A percentile compares a stretch with the other conserved stretches of the same genome.
Evolutionary conservation across 169 alveolate species (phyloP).

Genomic region (Condylostoma magnum): DNA sequence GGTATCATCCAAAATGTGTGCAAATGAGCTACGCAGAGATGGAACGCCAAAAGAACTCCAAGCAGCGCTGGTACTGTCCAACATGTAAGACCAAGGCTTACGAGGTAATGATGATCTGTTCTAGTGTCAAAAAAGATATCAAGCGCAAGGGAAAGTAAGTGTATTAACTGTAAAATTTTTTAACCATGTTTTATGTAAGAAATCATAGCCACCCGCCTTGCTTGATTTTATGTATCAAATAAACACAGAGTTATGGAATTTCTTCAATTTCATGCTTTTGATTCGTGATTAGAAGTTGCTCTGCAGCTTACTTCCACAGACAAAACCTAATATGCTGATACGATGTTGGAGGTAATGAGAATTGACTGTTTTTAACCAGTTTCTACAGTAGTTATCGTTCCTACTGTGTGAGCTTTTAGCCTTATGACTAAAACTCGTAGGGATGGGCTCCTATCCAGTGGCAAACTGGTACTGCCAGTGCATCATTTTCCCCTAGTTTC

Average conservation of each 20-base stretch:
- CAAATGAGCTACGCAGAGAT: slow-evolving; percentile 9
- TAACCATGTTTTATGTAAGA: too few species aligned
- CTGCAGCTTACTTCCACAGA: background rate
- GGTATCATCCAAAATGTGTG: slow-evolving; percentile 31
- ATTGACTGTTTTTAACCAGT: background rate
- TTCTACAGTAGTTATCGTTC: slow-evolving; percentile 7
- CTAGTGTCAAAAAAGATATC: too few species aligned
- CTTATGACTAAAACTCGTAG: background rate
- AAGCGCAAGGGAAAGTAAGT: too few species aligned
- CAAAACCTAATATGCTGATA: slow-evolving; percentile 14
- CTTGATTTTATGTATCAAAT: too few species aligned
- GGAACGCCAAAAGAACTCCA: background rate
- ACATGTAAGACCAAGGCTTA: background rate
- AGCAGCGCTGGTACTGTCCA: slow-evolving; percentile 29
- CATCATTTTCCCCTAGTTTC: slow-evolving; percentile 10
- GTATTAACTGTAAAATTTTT: too few species aligned
- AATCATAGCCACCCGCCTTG: too few species aligned
- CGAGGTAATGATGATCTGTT: background rate
- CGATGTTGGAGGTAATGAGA: background rate
- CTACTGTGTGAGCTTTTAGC: background rate
- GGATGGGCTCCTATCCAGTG: slow-evolving; percentile 32
- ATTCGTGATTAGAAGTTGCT: background rate
- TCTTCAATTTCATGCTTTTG: slow-evolving; percentile 24
- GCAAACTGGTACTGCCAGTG: slow-evolving; percentile 20
- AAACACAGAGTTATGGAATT: too few species aligned